Base-by-base conservation (phyloP, 2,329 filamentous ascomycete species). In the Nigrospora oryzae region DNA sequence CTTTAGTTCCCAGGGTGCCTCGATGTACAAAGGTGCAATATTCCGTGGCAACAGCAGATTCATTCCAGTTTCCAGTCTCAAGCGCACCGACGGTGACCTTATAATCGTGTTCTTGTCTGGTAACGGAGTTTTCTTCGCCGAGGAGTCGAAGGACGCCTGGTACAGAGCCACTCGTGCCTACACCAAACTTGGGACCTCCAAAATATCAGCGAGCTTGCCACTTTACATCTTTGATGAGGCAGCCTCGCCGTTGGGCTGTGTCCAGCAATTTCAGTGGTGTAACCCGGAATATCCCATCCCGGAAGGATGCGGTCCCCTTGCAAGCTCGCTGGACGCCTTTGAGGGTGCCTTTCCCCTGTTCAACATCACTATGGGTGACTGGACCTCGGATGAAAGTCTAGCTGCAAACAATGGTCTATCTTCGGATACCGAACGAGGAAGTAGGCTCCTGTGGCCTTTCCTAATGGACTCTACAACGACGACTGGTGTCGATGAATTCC, bases 91-190 rank as follows among this genome's bases (percentile, higher is more conserved):
- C 23, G 46, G 34, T 31, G 45, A 53, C 17, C 1, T 49, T 1
- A 19, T n/a, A 1, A 3, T 53, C 3, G 13, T 30, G 11, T 53
- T 52, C 30, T 19, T 56, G 11, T 49, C 49, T 0, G 53, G 53
- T 3, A 49, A 52, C 13, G 48, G 52, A 1, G 44, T 54, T 4
- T 2, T 14, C 2, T 45, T 45, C 15, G 6, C n/a, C 4, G 8
- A 40, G 11, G 5, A 39, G 14, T 39, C 36, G n/a, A 15, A 36
- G 12, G 43, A 45, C 19, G n/a, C 19, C 36, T 45, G 43, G 43
- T 45, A 45, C 31, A 38, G 19, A 8, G 38, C 43, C 4, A 39
- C 15, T 23, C 42, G 10, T 2, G 1, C 8, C 8, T 4, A 2
- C 4, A 32, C 17, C 10, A 16, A 14, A 11, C 10, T n/a, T 4